Base-by-base conservation (phyloP, 2,329 filamentous ascomycete genomes). In the Calonectria crousiana region DNA sequence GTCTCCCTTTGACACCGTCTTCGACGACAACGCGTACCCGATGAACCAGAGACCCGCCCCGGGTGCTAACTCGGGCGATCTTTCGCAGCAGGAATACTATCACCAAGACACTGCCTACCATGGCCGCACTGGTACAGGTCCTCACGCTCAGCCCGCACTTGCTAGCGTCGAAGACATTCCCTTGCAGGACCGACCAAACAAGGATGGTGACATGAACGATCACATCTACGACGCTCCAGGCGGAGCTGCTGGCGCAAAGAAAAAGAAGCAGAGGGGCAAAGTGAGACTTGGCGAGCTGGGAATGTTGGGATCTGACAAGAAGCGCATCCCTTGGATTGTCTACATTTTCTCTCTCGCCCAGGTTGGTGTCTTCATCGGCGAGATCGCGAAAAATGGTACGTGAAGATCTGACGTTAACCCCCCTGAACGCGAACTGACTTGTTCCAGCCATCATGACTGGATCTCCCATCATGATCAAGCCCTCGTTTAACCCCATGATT, bases 401-500 rank as follows among this genome's bases (percentile, higher is more conserved):
- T 84, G 74, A 13, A 28, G 18, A 30, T 20, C n/a, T 20, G 20
- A 9, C 32, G 32, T 52, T 26, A 30, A 30, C 34, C 44, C 23
- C 26, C 23, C 14, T n/a, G 18, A 20, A 41, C 38, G 51, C 51
- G 72, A 72, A 76, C 78, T 76, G 36, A 72, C 73, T 3, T 23
- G n/a, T 53, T 53, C 4, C 76, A 95, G 94, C 89, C 67, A 89
- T 93, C 78, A 86, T 96, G 36, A 98, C 96, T 1, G 94, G 94
- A 69, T 93, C 93, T 30, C 90, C 93, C 26, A 95, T 95, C 81
- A 90, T 92, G 86, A 96, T 92, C 67, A 91, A 96, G 71, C 97
- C 97, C 1, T 90, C 89, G 20, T 98, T 99, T 87, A 99, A 98
- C 86, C 94, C 95, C 73, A 98, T 99, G 95, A 98, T 99, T 81